Evolutionary conservation across 2,329 filamentous ascomycete genomes (phyloP).

Genomic region (Ceratocystis destructans): DNA sequence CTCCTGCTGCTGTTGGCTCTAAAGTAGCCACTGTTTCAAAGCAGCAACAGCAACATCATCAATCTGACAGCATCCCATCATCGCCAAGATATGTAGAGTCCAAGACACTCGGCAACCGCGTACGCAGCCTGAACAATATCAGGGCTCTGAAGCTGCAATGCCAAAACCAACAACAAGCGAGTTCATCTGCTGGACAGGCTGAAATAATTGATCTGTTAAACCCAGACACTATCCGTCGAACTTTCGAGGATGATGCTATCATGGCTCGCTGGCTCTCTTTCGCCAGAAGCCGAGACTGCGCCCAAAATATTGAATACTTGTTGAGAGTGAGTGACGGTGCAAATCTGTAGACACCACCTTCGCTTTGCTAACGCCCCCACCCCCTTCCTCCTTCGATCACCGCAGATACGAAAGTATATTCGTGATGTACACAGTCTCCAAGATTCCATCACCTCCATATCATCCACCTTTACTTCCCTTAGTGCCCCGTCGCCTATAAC

Average conservation of each 20-base stretch:
- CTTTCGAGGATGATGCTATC: slow-evolving; percentile 3
- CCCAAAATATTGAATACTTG: slow-evolving; percentile 39
- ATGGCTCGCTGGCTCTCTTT: slow-evolving; percentile 29
- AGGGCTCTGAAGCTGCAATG: background rate
- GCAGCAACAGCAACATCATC: slow-evolving; percentile 21
- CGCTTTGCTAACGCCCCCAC: background rate
- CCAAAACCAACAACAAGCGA: background rate
- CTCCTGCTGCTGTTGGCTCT: slow-evolving; percentile 20
- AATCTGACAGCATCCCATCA: background rate
- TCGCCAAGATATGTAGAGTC: background rate
- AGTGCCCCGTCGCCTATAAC: slow-evolving; percentile 31
- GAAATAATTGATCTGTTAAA: slow-evolving; percentile 7
- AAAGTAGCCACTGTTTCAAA: slow-evolving; percentile 27
- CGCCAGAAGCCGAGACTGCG: slow-evolving; percentile 33
- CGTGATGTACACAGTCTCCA: slow-evolving; percentile 33
- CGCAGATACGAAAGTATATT: slow-evolving; percentile 32
- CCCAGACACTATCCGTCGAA: background rate
- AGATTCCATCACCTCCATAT: slow-evolving; percentile 29
- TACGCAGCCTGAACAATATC: slow-evolving; percentile 1
- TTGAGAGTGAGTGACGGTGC: slow-evolving; percentile 31
- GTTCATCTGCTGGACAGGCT: background rate
- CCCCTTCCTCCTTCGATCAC: background rate
- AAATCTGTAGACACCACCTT: background rate
- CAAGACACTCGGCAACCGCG: background rate
- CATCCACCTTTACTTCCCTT: slow-evolving; percentile 33